Base-by-base conservation (phyloP, 768 basidiomycete genomes). In the Auriscalpium vulgare region DNA sequence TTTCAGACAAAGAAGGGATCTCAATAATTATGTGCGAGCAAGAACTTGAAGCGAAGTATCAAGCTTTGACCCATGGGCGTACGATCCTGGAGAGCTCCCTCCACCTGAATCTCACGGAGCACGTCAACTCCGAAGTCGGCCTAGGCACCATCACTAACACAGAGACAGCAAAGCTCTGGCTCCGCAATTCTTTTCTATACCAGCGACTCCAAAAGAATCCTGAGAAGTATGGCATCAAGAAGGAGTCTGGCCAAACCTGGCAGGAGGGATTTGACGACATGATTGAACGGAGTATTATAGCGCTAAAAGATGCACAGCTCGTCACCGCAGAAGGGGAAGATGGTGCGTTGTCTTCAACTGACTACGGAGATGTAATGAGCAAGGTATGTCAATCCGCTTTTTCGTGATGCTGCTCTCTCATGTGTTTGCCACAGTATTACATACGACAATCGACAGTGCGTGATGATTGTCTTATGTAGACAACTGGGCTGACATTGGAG, bases 101-200 rank as follows among this genome's bases (percentile, higher is more conserved):
- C 10, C 93, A 97, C 68, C 71, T 73, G 50, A 88, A 90, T 65
- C 79, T 99, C 7, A 73, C 84, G 3, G 95, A 98, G 67, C 94
- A 97, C 68, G 71, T 99, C 61, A 97, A 97, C 65, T 92, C 92
- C 2, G 95, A 99, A 71, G 87, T 97, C 54, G 87, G 87, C 0
- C 77, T 97, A 10, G 81, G 84, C 2, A 94, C 95, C 0, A 94
- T 99, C 64, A 82, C 77, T 4, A 75, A 78, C 61, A 58, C 88
- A 4, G 69, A 76, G 2, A 80, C 78, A 7, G 95, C 93, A 1
- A 88, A 87, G 62, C 72, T 77, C 14, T 99, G 97, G 97, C 71
- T 95, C 23, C 79, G 76, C 19, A 82, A 79, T 54, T 90, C 95
- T 0, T 99, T 97, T 70, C 72, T 99, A 13, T 95, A 81, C 65